Evolutionary conservation across 345 rosid genomes (phyloP), one percentile per base, ranked within the genome.

Genomic region (Pistacia vera): DNA sequence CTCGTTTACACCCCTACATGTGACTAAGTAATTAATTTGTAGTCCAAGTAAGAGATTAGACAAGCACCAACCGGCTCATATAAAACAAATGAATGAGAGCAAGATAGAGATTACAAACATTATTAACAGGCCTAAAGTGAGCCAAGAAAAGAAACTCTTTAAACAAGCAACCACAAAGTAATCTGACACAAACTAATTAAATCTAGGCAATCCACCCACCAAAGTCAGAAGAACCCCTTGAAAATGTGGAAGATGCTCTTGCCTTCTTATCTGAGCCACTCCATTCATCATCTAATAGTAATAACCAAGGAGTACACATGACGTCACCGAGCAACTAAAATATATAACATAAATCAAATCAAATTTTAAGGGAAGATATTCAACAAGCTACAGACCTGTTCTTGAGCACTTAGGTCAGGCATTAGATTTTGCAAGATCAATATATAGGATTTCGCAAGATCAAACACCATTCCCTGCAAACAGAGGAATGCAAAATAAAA

Each of bases 391-490:
- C 4, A 73, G 63, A 86, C 97, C 97, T 83, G 92, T 58, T 83
- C 97, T 89, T 41, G 90, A 62, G 69, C 97, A 97, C 88, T 95
- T 95, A 13, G 94, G 85, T 80, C 94, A 85, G 59, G 98, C 90
- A 85, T 95, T 95, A 38, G 92, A 87, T 87, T 93, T 95, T 63
- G 97, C 98, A 81, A 91, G 90, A 85, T 95, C 96, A 77, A 93
- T 85, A 81, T 88, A 76, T 25, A 95, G 84, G 70, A 90, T 86
- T n/a, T 91, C 85, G 91, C 99, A 77, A 90, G 96, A 71, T 93
- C 99, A 84, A 93, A 95, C 65, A 90, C 89, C 92, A 91, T 89
- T 33, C 98, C 94, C 97, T 91, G 90, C 60, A 84, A 78, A 49
- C 57, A 81, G 77, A 18, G 61, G 8, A 41, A 6, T 41, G 8